phyloP scores from a whole-genome alignment of 768 basidiomycete genomes.

The Asterophora lycoperdoides region DNA sequence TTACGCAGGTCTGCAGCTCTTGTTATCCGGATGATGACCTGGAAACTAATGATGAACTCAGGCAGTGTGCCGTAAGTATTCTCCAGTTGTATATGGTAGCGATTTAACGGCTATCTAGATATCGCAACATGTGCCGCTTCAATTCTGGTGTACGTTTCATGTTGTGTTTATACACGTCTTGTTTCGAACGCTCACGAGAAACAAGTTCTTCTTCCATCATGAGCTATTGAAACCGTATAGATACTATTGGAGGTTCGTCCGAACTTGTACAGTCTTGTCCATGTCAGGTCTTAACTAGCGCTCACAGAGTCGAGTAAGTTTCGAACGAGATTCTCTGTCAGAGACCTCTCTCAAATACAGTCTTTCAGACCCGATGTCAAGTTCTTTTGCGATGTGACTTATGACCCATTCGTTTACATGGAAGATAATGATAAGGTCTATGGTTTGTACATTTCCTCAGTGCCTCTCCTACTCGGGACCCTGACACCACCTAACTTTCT shows the following conservation, averaged over 20 bases:
- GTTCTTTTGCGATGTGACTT: constrained; percentile 71
- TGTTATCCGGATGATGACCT: background rate
- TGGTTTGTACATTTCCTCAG: constrained; percentile 24
- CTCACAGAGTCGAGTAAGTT: constrained; percentile 67
- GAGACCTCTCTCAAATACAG: constrained; percentile 2
- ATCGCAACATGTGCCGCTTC: constrained; percentile 95
- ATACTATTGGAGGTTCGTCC: constrained; percentile 72
- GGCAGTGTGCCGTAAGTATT: constrained; percentile 66
- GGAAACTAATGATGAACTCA: constrained; percentile 22
- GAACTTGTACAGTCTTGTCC: background rate
- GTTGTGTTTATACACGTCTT: background rate
- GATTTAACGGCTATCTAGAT: constrained; percentile 34
- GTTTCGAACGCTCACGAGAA: constrained; percentile 1
- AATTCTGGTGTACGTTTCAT: constrained; percentile 72
- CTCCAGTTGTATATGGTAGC: background rate
- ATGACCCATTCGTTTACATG: constrained; percentile 82
- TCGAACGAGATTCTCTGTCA: background rate
- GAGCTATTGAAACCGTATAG: constrained; percentile 69
- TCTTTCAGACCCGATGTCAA: constrained; percentile 62
- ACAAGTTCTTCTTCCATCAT: constrained; percentile 80
- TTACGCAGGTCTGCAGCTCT: constrained; percentile 45
- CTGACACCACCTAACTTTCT: background rate
- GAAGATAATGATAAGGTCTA: constrained; percentile 53
- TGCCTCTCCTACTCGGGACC: background rate
- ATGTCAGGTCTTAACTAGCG: background rate